Conservation (phyloP, 768 basidiomycete genomes). For the Holtermanniella nyarrowii region DNA sequence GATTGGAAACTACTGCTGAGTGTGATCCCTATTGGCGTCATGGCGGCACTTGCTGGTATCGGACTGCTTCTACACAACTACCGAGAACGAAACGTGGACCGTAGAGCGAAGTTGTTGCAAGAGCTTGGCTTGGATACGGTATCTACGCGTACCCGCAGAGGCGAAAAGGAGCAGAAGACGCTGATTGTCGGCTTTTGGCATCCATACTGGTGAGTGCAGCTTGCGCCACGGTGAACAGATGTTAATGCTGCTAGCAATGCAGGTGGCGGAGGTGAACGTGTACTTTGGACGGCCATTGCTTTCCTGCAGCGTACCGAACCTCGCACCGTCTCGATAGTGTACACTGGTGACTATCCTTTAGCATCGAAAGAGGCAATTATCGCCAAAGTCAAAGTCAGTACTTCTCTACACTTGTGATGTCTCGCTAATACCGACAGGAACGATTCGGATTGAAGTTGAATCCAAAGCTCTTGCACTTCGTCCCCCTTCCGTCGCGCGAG, state of each 20-base stretch:
- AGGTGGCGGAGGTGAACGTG: slow-evolving; percentile 91
- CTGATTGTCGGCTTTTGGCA: slow-evolving; percentile 76
- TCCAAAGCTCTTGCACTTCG: slow-evolving; percentile 59
- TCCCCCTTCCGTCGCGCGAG: slow-evolving; percentile 61
- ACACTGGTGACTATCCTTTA: slow-evolving; percentile 69
- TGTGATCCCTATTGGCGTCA: slow-evolving; percentile 22
- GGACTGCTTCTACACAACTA: slow-evolving; percentile 9
- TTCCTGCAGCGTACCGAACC: slow-evolving; percentile 50
- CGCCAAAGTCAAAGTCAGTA: slow-evolving; percentile 61
- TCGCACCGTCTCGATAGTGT: slow-evolving; percentile 60
- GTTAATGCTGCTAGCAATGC: slow-evolving; percentile 57
- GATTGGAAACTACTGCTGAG: slow-evolving; percentile 27
- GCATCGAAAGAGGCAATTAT: slow-evolving; percentile 72
- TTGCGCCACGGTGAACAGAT: slow-evolving; percentile 2
- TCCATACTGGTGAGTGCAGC: slow-evolving; percentile 71
- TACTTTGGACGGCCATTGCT: slow-evolving; percentile 82
- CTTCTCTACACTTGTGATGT: neutral
- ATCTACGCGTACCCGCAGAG: slow-evolving; percentile 18
- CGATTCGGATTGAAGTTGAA: slow-evolving; percentile 70
- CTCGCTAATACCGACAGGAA: slow-evolving; percentile 44
- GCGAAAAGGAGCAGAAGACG: slow-evolving; percentile 15
- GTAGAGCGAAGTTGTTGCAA: slow-evolving; percentile 18
- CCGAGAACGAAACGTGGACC: slow-evolving; percentile 17
- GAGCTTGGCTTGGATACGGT: slow-evolving; percentile 18
- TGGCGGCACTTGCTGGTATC: slow-evolving; percentile 15